Conservation (phyloP, 2,329 filamentous ascomycete genomes). For the Alternaria conjuncta region DNA sequence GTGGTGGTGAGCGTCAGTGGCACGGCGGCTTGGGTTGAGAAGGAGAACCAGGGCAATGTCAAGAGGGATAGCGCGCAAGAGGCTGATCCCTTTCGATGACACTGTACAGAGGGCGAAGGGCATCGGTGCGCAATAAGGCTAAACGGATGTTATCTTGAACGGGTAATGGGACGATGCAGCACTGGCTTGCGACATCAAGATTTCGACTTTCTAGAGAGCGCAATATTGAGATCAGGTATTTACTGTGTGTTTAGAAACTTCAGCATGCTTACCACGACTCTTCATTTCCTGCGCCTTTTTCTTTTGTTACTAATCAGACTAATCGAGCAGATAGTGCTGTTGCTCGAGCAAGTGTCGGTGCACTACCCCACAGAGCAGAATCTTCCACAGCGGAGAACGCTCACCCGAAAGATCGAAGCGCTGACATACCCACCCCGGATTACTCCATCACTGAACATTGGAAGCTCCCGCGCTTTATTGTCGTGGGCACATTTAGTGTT, state of each 20-base stretch:
- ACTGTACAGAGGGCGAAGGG: background rate
- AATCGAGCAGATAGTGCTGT: background rate
- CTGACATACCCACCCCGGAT: background rate
- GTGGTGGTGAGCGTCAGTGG: slow-evolving; percentile 42
- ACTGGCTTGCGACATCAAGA: background rate
- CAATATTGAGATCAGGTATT: background rate
- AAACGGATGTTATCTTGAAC: background rate
- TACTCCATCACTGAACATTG: background rate
- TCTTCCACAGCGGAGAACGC: background rate
- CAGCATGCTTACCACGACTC: background rate
- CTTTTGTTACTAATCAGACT: background rate
- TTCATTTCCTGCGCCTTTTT: background rate
- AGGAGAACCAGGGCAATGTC: slow-evolving; percentile 14
- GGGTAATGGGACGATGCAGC: background rate
- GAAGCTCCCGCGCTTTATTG: background rate
- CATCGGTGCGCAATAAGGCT: background rate
- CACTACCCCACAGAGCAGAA: background rate
- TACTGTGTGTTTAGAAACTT: background rate
- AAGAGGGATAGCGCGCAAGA: slow-evolving; percentile 34
- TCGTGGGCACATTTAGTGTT: background rate
- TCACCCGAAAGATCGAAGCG: background rate
- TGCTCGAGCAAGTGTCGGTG: background rate
- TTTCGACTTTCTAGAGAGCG: background rate
- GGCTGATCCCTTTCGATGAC: slow-evolving; percentile 12
- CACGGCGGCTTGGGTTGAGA: slow-evolving; percentile 41